Conservation (phyloP, 2,329 filamentous ascomycete species). For the Aspergillus bombycis region DNA sequence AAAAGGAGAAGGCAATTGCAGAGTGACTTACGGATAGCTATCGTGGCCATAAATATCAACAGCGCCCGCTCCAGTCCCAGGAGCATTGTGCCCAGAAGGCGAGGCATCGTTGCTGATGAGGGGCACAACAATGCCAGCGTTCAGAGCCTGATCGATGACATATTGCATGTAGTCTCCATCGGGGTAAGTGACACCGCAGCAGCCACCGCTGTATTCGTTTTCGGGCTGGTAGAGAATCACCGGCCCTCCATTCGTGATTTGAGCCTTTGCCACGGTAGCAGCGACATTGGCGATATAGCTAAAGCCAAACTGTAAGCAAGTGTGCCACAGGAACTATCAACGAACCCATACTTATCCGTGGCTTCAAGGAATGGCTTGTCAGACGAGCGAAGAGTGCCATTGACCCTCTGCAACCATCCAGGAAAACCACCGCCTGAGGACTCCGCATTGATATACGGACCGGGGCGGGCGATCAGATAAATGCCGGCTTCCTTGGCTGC, state of each 20-base stretch:
- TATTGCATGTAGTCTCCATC: conserved; percentile 71
- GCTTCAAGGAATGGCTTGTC: conserved; percentile 65
- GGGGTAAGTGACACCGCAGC: conserved; percentile 59
- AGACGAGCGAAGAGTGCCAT: conserved; percentile 65
- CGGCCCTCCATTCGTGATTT: conserved; percentile 82
- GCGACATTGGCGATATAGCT: conserved; percentile 66
- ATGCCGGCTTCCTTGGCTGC: conserved; percentile 74
- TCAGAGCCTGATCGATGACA: conserved; percentile 68
- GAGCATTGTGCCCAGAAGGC: conserved; percentile 64
- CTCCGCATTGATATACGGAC: conserved; percentile 80
- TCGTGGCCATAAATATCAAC: conserved; percentile 71
- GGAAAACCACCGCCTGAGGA: conserved; percentile 76
- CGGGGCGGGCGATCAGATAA: conserved; percentile 72
- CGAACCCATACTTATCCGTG: conserved; percentile 61
- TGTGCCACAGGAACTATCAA: background rate
- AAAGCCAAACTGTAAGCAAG: conserved; percentile 13
- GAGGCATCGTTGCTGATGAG: conserved; percentile 74
- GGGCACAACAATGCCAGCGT: conserved; percentile 73
- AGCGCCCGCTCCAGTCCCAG: conserved; percentile 59
- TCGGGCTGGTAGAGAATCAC: conserved; percentile 80
- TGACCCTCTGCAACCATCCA: conserved; percentile 74
- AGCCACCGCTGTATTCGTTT: conserved; percentile 71
- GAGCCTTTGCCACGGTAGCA: conserved; percentile 69
- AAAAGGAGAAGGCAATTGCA: background rate
- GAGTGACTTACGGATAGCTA: conserved; percentile 55